Conservation (phyloP, 352 stramenopile species). For the Globisporangium parvum region DNA sequence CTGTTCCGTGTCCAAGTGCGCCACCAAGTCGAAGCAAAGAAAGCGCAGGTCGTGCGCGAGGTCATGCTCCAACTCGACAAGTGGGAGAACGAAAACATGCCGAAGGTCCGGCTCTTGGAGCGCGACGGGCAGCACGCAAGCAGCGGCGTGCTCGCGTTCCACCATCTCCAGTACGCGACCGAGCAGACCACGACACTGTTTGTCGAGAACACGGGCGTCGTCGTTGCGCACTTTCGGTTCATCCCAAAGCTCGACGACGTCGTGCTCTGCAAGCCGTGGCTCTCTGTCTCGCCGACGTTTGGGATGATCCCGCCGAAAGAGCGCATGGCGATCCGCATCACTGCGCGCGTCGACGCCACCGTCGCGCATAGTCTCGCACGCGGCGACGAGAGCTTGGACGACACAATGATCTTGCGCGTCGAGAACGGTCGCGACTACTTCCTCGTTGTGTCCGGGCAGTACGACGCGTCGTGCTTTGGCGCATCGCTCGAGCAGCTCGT, state of each 20-base stretch:
- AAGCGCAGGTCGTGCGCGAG: slow-evolving; percentile 88
- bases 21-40: slow-evolving; percentile 89
- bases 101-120: slow-evolving; percentile 85
- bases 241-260: slow-evolving; percentile 86
- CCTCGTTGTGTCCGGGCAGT: slow-evolving; percentile 89
- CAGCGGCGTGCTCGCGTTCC: slow-evolving; percentile 59
- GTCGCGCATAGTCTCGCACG: slow-evolving; percentile 88
- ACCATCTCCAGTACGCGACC: slow-evolving; percentile 53
- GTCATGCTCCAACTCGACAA: slow-evolving; percentile 94
- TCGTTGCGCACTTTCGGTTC: slow-evolving; percentile 94
- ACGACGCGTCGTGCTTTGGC: slow-evolving; percentile 93
- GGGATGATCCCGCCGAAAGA: slow-evolving; percentile 84
- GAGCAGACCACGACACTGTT: slow-evolving; percentile 57
- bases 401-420: slow-evolving; percentile 95
- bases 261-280: slow-evolving; percentile 89
- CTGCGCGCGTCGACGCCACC: slow-evolving; percentile 83
- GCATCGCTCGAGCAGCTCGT: slow-evolving; percentile 94
- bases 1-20: slow-evolving; percentile 90
- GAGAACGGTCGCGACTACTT: slow-evolving; percentile 97
- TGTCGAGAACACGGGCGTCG: slow-evolving; percentile 90
- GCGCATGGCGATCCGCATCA: slow-evolving; percentile 87
- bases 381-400: slow-evolving; percentile 90
- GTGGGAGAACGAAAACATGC: slow-evolving; percentile 95
- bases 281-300: slow-evolving; percentile 86
- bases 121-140: slow-evolving; percentile 30